phyloP scores from a whole-genome alignment of 805 yeast species.

The Lachancea thermotolerans region DNA sequence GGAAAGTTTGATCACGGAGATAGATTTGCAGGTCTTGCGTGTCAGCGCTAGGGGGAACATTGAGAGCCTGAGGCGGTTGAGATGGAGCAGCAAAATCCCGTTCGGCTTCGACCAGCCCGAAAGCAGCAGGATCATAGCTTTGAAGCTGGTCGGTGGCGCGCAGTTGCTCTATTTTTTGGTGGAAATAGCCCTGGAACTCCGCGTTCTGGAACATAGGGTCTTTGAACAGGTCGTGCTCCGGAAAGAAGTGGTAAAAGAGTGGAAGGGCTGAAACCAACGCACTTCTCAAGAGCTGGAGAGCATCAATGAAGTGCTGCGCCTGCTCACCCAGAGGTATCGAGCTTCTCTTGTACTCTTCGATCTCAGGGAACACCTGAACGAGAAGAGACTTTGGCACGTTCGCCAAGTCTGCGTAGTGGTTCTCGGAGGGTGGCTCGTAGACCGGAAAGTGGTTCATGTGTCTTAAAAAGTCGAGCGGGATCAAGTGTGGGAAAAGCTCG shows the following conservation, averaged over 20 bases:
- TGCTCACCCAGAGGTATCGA: constrained; percentile 10
- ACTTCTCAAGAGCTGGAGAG: constrained; percentile 21
- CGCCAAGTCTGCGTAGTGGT: constrained; percentile 20
- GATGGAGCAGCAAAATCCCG: neutral
- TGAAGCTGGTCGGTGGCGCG: constrained; percentile 3
- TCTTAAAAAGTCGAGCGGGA: constrained; percentile 21
- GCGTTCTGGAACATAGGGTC: constrained; percentile 19
- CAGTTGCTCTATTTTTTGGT: constrained; percentile 9
- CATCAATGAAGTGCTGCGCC: constrained; percentile 16
- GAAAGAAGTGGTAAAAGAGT: constrained; percentile 23
- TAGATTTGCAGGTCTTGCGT: neutral
- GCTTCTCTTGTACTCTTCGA: constrained; percentile 20
- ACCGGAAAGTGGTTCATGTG: constrained; percentile 16
- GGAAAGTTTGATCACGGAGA: constrained; percentile 15
- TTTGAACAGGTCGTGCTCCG: constrained; percentile 27
- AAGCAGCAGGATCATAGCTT: neutral
- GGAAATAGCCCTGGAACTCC: constrained; percentile 21
- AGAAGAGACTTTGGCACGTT: constrained; percentile 16
- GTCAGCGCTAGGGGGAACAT: neutral
- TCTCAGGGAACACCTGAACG: constrained; percentile 28
- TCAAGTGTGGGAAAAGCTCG: constrained; percentile 13
- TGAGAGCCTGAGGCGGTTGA: neutral
- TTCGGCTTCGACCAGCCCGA: neutral
- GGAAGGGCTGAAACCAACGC: constrained; percentile 25
- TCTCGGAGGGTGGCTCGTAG: constrained; percentile 9